Conservation (phyloP, 2,329 filamentous ascomycete genomes). For the Beauveria asiatica region DNA sequence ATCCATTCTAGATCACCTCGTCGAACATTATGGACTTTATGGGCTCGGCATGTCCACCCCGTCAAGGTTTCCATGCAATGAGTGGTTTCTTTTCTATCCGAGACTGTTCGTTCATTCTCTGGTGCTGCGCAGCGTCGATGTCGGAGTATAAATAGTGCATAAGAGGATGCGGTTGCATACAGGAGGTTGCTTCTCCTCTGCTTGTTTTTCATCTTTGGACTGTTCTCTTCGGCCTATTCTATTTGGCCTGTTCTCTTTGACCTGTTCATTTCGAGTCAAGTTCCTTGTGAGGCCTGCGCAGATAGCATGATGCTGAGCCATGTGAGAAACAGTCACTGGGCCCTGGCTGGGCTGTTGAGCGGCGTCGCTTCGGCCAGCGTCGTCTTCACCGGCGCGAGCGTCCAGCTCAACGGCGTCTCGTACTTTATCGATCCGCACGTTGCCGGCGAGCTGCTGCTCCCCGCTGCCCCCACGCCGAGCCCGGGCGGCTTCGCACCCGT, state of each 20-base stretch:
- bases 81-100: background rate
- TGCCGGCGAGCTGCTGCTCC: background rate
- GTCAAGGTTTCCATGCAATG: background rate
- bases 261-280: no score
- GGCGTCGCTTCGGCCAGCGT: background rate
- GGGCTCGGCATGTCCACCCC: background rate
- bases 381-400: conserved; percentile 1
- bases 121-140: no score
- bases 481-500: conserved; percentile 24
- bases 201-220: no score
- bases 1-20: background rate
- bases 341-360: background rate
- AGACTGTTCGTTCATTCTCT: no score
- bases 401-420: background rate
- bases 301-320: background rate
- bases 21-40: background rate
- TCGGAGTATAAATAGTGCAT: no score
- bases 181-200: no score
- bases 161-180: no score
- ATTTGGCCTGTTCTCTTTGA: no score
- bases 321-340: background rate
- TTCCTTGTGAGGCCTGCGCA: no score
- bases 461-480: background rate
- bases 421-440: conserved; percentile 9
- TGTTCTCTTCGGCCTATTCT: no score